These are phyloP conservation scores for Cucumis melo DNA, from an alignment of 306 rosid species.

Conservation along the genomic window DNA sequence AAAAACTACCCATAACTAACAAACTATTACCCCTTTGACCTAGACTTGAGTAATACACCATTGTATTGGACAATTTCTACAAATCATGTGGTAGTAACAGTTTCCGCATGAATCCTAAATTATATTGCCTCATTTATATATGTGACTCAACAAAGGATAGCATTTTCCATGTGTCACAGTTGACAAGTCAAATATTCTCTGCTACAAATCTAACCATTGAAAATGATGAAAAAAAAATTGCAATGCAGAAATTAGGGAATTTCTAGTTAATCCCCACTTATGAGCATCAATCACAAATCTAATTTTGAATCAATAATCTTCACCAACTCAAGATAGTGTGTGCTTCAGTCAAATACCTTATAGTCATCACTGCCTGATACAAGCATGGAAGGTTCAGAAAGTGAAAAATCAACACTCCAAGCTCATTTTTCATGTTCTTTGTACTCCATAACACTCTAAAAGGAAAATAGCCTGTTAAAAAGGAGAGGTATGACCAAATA, in stretches of 20 bases:
- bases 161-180: background rate
- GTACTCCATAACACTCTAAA: too few relatives aligned
- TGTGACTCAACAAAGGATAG: background rate
- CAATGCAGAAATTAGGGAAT: background rate
- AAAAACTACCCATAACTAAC: background rate
- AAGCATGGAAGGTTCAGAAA: too few relatives aligned
- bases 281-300: too few relatives aligned
- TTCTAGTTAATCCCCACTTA: background rate
- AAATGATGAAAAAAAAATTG: background rate
- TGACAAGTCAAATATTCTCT: background rate
- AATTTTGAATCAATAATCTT: too few relatives aligned
- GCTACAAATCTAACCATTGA: background rate
- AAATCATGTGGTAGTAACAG: background rate
- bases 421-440: too few relatives aligned
- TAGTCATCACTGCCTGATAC: too few relatives aligned
- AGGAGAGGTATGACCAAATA: conserved; percentile 2
- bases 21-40: background rate
- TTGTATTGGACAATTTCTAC: background rate
- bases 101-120: background rate
- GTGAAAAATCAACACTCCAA: too few relatives aligned
- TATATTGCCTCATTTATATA: background rate
- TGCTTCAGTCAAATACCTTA: too few relatives aligned
- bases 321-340: too few relatives aligned
- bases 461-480: background rate
- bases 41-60: background rate